Base-by-base conservation (phyloP, 179 eudicot genomes). In the Patellifolia procumbens region DNA sequence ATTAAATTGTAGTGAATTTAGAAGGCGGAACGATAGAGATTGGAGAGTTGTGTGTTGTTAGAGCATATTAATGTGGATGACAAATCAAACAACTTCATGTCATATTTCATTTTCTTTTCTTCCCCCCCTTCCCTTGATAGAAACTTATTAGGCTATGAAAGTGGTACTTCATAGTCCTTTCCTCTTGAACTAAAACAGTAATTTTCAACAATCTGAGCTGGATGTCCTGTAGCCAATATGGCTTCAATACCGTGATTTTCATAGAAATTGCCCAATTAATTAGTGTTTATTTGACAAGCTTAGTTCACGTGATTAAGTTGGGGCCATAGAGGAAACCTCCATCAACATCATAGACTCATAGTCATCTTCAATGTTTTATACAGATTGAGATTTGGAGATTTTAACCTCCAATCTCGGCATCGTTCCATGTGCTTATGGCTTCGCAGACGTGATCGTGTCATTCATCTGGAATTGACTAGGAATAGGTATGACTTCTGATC, bases 361-460 rank as follows among this genome's bases (percentile, higher is more conserved):
- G 77, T 72, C 77, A 15, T 71, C 59, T 39, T 81, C 73, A 75
- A 43, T 81, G 39, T 67, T 70, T 70, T 43, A 59, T 60, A 65
- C 74, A 81, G 64, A 77, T 31, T 22, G 66, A 78, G 81, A 42
- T 43, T 67, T 49, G 51, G 72, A 78, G 64, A 69, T 19, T 58
- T 64, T 79, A 74, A 52, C 74, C 78, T 77, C 61, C 63, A n/a
- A 68, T 48, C 56, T 78, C 55, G 28, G 32, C 74, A 52, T 51
- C 32, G 34, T 74, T 74, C 39, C 81, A 78, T 81, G 81, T 82
- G 81, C 81, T 78, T 78, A 43, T 55, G 71, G 76, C 76, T 8
- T 56, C 45, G 76, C 55, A 31, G 76, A 70, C 75, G 84, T 62
- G 78, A 77, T 63, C 53, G 22, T 72, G 74, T 45, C 65, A 63